Base-by-base conservation (phyloP, 2,329 filamentous ascomycete species). In the Pyrenophora seminiperda region DNA sequence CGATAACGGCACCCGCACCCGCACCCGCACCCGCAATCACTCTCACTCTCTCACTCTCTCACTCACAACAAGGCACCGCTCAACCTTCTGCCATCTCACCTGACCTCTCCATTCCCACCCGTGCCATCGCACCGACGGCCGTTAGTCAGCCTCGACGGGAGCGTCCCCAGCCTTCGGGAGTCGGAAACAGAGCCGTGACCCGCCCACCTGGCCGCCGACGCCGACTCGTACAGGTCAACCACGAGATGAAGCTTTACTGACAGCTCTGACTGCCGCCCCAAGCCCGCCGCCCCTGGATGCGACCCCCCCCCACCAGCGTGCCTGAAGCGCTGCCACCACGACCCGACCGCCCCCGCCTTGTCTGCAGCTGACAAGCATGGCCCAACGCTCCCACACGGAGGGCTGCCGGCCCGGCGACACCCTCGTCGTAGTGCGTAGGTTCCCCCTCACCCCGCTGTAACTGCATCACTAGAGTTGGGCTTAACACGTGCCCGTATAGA, bases 351-450 rank as follows among this genome's bases (percentile, higher is more conserved):
- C 45, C 31, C 38, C 45, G 40, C 45, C 41, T 39, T 29, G 20
- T 33, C 41, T 34, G 18, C 54, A 31, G 18, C 44, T 39, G 41
- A 11, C 49, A 50, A 52, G 41, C 54, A 72, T 72, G 70, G 66
- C 70, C 18, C 48, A 68, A 42, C 60, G 67, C 53, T 64, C 63
- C 27, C 65, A 76, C 50, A 74, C 72, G 53, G 75, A 78, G 53
- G 61, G 79, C 77, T 71, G 85, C 83, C 65, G 83, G 20, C 77
- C 83, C 57, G 87, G 87, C 71, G 85, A 89, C 64, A 82, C 85
- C 47, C 76, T 90, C 62, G 72, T 89, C 59, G 87, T 90, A 61
- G 87, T 90, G 65, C 87, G 87, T 90, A 79, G 80, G 87, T 82
- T 38, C 47, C 22, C 24, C 47, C 37, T 17, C 41, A 14, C 29